These are phyloP conservation scores for Magnusiomyces magnusii DNA, from an alignment of 1,139 yeast species.

Conservation along the genomic window DNA sequence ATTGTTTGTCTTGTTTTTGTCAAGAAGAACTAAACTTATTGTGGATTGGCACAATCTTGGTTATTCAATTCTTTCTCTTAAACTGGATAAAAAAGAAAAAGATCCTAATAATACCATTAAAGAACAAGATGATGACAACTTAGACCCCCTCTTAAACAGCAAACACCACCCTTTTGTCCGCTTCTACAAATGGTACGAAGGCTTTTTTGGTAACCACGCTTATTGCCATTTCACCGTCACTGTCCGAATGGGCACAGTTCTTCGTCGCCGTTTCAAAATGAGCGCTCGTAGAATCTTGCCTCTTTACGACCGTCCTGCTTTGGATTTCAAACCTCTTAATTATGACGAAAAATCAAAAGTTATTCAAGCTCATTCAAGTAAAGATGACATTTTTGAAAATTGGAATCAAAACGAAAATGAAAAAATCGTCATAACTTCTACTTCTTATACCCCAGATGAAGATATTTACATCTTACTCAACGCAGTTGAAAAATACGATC, in stretches of 20 bases:
- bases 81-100: slow-evolving; percentile 35
- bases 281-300: slow-evolving; percentile 36
- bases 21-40: slow-evolving; percentile 55
- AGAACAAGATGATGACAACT: not conserved
- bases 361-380: slow-evolving; percentile 30
- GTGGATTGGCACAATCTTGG: slow-evolving; percentile 98
- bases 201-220: slow-evolving; percentile 49
- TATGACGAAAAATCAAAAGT: slow-evolving; percentile 33
- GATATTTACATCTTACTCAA: slow-evolving; percentile 64
- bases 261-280: slow-evolving; percentile 49
- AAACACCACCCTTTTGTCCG: slow-evolving; percentile 55
- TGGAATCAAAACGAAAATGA: slow-evolving; percentile 36
- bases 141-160: slow-evolving; percentile 22
- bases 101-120: too few relatives aligned
- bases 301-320: slow-evolving; percentile 40
- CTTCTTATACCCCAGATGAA: slow-evolving; percentile 96
- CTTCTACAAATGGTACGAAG: slow-evolving; percentile 40
- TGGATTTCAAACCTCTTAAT: slow-evolving; percentile 51
- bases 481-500: slow-evolving; percentile 60
- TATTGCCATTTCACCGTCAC: slow-evolving; percentile 79
- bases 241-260: slow-evolving; percentile 55
- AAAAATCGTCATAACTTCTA: slow-evolving; percentile 69
- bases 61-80: slow-evolving; percentile 69
- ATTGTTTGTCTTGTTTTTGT: slow-evolving; percentile 45
- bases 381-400: slow-evolving; percentile 37